A percentile compares a stretch with the other conserved stretches of the same genome.
phyloP scores from a whole-genome alignment of 202 grass and related monocot species.

The Zoysia matrella region DNA sequence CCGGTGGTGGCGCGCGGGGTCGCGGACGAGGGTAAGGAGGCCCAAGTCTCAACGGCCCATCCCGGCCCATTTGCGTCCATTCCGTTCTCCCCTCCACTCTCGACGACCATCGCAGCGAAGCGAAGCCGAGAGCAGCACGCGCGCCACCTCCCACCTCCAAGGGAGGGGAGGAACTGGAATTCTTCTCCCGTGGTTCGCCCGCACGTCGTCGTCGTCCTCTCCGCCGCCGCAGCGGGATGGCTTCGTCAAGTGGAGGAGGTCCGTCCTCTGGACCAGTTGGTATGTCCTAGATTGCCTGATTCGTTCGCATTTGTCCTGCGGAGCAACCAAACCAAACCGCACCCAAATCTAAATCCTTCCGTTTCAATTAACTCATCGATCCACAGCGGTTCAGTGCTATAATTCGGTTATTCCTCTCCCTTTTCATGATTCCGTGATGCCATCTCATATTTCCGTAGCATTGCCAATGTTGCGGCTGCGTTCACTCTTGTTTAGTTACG shows the following conservation, averaged over 20 bases:
- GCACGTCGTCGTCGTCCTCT: not conserved
- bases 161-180: not conserved
- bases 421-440: not conserved
- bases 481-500: not conserved
- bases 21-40: not conserved
- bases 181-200: not conserved
- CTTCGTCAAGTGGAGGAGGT: conserved; percentile 33
- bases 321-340: not conserved
- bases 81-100: not conserved
- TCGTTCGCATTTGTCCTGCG: conserved; percentile 1
- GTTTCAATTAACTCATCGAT: not conserved
- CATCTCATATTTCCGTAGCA: not conserved
- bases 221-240: conserved; percentile 23
- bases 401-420: too few relatives aligned
- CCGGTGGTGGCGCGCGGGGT: not conserved
- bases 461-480: not conserved
- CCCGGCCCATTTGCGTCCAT: not conserved
- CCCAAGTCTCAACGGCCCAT: not conserved
- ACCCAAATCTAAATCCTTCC: too few relatives aligned
- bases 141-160: not conserved
- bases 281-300: conserved; percentile 21
- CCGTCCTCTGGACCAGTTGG: conserved; percentile 29
- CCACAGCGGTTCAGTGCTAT: not conserved
- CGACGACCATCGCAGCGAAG: too few relatives aligned
- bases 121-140: not conserved